Percentiles rank a stretch among this genome's conserved stretches.
phyloP scores from a whole-genome alignment of 192 early-diverging fungal species.

The Phycomyces blakesleeanus region DNA sequence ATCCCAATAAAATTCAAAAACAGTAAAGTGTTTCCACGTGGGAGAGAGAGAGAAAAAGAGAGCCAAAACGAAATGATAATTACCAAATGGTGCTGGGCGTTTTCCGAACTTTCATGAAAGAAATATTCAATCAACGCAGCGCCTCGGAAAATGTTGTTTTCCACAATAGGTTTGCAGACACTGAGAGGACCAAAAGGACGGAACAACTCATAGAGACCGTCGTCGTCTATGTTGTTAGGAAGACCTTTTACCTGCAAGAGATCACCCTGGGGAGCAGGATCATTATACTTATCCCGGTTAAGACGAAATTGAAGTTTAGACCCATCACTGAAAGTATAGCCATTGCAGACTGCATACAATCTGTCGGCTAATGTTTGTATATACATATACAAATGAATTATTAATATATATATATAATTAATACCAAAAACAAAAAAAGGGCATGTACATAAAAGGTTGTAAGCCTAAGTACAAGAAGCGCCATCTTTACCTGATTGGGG shows the following conservation, averaged over 20 bases:
- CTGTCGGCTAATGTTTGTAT: constrained; percentile 40
- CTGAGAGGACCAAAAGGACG: constrained; percentile 37
- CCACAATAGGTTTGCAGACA: constrained; percentile 23
- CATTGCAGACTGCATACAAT: constrained; percentile 38
- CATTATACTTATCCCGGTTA: constrained; percentile 14
- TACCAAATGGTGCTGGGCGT: constrained; percentile 28
- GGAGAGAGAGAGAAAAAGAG: no score
- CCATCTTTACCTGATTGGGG: not conserved
- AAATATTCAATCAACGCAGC: constrained; percentile 37
- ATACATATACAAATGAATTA: no score
- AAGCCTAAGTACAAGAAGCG: no score
- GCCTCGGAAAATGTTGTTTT: constrained; percentile 24
- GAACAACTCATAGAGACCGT: constrained; percentile 27
- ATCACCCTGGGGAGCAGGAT: constrained; percentile 18
- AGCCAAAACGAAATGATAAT: not conserved
- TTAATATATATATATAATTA: no score
- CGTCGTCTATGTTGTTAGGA: constrained; percentile 19
- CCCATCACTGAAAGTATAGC: constrained; percentile 13
- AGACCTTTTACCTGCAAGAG: constrained; percentile 35
- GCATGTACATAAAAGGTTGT: no score
- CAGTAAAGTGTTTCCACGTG: no score
- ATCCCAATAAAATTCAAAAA: no score
- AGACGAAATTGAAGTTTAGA: constrained; percentile 18
- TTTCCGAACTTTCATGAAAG: constrained; percentile 25
- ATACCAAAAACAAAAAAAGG: constrained; percentile 13